A percentile compares a stretch with the other conserved stretches of the same genome.
These are phyloP conservation scores for Aegilops umbellulata DNA, from an alignment of 176 grass and related monocot species.

Conservation along the genomic window DNA sequence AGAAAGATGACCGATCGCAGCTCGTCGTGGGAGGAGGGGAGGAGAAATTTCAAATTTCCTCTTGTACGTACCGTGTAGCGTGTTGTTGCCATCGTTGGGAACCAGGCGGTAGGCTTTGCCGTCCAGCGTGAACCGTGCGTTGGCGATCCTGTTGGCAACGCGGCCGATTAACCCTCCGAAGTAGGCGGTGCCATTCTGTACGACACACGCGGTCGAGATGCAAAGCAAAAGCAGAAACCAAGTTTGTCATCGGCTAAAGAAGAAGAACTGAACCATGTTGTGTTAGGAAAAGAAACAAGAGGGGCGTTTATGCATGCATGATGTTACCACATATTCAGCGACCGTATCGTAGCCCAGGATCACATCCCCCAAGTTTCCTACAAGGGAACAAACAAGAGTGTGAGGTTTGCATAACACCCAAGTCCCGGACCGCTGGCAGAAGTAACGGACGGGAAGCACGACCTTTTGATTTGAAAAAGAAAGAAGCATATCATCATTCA, in stretches of 20 bases:
- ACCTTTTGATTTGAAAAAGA: too few species aligned
- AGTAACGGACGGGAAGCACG: not conserved
- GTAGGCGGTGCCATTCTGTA: constrained; percentile 67
- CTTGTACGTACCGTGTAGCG: constrained; percentile 52
- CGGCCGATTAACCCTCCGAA: constrained; percentile 87
- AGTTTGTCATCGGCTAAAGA: not conserved
- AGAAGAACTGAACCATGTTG: not conserved
- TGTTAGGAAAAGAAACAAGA: not conserved
- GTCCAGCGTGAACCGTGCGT: constrained; percentile 58
- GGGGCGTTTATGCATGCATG: not conserved
- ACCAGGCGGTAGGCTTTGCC: constrained; percentile 46
- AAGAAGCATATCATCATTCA: too few species aligned
- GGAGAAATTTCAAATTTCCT: not conserved
- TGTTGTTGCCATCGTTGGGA: constrained; percentile 74
- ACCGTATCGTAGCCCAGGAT: constrained; percentile 82
- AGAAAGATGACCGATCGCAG: not conserved
- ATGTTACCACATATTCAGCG: constrained; percentile 70
- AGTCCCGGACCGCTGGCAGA: too few species aligned
- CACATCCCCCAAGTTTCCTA: constrained; percentile 68
- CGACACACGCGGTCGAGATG: not conserved
- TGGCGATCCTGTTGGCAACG: constrained; percentile 69
- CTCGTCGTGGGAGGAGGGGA: not conserved
- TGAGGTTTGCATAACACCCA: too few species aligned
- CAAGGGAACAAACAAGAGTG: not conserved
- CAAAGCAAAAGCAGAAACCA: not conserved